These are phyloP conservation scores for Conringia planisiliqua DNA, from an alignment of 345 rosid genomes.

Conservation along the genomic window DNA sequence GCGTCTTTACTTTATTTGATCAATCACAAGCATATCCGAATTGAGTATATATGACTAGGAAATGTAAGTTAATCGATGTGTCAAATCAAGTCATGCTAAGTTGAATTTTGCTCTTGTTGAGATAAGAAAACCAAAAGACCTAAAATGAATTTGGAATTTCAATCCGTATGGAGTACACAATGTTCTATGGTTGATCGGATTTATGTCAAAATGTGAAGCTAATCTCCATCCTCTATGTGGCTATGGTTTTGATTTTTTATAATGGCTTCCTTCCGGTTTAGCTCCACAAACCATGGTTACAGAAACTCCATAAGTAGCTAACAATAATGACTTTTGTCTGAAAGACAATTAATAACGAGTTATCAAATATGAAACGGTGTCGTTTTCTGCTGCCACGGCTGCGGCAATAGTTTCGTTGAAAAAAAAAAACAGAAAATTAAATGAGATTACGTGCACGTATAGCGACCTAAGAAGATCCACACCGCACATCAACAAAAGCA, in stretches of 20 bases:
- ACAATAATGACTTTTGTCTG: not conserved
- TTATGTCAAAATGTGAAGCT: not conserved
- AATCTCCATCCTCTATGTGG: not conserved
- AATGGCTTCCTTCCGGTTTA: not conserved
- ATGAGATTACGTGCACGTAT: conserved; percentile 26
- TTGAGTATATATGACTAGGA: not conserved
- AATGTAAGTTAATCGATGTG: not conserved
- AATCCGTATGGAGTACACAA: not conserved
- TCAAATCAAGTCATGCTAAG: not conserved
- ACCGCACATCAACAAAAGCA: conserved; percentile 22
- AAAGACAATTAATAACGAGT: not conserved
- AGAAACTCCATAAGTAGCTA: conserved; percentile 8
- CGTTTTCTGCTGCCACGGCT: conserved; percentile 24
- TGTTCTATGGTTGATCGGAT: not conserved
- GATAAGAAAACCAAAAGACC: not conserved
- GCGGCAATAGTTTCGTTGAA: conserved; percentile 16
- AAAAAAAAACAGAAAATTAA: conserved; percentile 2
- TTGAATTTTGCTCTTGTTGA: not conserved
- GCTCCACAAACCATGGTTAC: not conserved
- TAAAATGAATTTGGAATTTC: not conserved
- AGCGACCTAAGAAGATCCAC: conserved; percentile 19
- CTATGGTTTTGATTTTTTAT: not conserved
- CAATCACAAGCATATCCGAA: not conserved
- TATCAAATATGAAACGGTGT: not conserved
- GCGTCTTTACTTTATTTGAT: conserved; percentile 2